A percentile compares a stretch with the other conserved stretches of the same genome.
These are phyloP conservation scores for Pachysandra terminalis DNA, from an alignment of 164 flowering plant genomes.

Conservation along the genomic window DNA sequence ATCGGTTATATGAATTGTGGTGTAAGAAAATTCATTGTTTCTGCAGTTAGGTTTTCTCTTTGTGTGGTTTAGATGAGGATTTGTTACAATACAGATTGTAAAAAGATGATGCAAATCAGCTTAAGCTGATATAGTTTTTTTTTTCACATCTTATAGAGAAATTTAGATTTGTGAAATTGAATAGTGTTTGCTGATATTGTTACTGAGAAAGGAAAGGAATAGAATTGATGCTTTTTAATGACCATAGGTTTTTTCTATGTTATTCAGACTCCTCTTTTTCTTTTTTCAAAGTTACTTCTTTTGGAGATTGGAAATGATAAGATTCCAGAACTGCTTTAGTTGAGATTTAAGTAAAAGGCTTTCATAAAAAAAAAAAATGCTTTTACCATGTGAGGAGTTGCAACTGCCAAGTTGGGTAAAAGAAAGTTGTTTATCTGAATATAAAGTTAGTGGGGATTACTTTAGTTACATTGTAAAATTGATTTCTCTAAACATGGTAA, in stretches of 20 bases:
- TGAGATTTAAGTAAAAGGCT: neutral
- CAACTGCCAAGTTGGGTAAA: conserved; percentile 2
- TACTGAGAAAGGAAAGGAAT: conserved; percentile 8
- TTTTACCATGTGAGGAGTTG: conserved; percentile 24
- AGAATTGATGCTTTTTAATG: conserved; percentile 9
- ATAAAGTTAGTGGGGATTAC: neutral
- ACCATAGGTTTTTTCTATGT: neutral
- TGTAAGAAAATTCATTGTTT: too few species aligned
- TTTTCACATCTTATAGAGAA: neutral
- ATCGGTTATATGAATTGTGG: conserved; percentile 30
- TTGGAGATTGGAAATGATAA: neutral
- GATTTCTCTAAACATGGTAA: neutral
- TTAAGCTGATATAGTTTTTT: neutral
- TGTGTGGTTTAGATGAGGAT: too few species aligned
- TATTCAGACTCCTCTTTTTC: neutral
- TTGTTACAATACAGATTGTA: too few species aligned
- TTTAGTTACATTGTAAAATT: neutral
- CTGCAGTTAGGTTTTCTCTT: too few species aligned
- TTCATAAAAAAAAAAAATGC: conserved; percentile 9
- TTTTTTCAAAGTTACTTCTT: conserved; percentile 9
- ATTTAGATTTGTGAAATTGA: neutral
- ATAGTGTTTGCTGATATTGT: neutral
- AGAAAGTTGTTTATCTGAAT: too few species aligned
- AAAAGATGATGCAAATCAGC: neutral
- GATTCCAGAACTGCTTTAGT: neutral